Conservation (phyloP, 805 yeast genomes). For the Starmerella sp. region DNA sequence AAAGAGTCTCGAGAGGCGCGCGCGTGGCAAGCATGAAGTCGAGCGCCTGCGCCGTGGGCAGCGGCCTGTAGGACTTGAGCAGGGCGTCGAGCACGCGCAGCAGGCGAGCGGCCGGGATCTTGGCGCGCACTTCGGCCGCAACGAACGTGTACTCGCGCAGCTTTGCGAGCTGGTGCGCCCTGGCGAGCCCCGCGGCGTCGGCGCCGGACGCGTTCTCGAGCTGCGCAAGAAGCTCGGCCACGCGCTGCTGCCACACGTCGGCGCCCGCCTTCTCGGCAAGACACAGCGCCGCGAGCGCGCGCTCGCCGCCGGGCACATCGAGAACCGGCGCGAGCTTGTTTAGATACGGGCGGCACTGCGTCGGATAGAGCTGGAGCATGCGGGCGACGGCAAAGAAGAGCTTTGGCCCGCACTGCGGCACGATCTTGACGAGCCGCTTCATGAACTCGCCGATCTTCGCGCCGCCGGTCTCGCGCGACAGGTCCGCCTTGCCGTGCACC, state of each 20-base stretch:
- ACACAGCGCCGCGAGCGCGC: conserved; percentile 14
- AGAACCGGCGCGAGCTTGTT: conserved; percentile 15
- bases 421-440: conserved; percentile 24
- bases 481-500: conserved; percentile 63
- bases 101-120: conserved; percentile 13
- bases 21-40: conserved; percentile 13
- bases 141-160: conserved; percentile 7
- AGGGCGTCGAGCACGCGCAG: background rate
- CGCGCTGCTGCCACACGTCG: conserved; percentile 14
- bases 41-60: background rate
- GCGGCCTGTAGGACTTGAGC: conserved; percentile 10
- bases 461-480: conserved; percentile 72
- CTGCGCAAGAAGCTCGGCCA: background rate
- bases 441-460: conserved; percentile 63
- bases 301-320: background rate
- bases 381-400: conserved; percentile 4
- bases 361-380: conserved; percentile 18
- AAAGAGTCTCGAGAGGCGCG: conserved; percentile 8
- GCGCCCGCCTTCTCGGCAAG: conserved; percentile 18
- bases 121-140: conserved; percentile 7
- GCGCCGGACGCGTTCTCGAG: background rate
- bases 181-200: background rate
- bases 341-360: conserved; percentile 20
- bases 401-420: conserved; percentile 7
- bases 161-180: background rate